phyloP scores from a whole-genome alignment of 805 yeast genomes.

The Teunomyces tritomae region DNA sequence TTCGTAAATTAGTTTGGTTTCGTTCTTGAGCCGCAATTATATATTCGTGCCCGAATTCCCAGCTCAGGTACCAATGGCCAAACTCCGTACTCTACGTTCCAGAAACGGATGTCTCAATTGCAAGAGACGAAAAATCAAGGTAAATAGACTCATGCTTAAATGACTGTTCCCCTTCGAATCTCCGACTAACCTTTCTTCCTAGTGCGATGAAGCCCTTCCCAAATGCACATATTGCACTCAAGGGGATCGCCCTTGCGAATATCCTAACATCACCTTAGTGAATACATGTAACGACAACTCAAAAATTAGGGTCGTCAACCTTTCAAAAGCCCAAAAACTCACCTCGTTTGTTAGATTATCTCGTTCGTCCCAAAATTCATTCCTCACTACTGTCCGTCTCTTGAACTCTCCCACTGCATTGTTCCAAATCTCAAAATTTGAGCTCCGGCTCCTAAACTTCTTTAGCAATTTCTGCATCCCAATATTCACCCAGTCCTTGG shows the following conservation, averaged over 20 bases:
- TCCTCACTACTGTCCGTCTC: neutral
- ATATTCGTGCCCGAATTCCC: neutral
- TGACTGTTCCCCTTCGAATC: neutral
- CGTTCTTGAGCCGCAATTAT: neutral
- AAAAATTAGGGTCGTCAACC: neutral
- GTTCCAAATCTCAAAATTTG: conserved; percentile 20
- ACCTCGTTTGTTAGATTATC: neutral
- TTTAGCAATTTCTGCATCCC: conserved; percentile 28
- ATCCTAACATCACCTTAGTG: neutral
- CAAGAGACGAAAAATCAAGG: conserved; percentile 29
- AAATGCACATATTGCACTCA: conserved; percentile 32
- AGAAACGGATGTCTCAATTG: conserved; percentile 33
- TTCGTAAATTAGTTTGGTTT: neutral
- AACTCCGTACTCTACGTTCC: conserved; percentile 9
- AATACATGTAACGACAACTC: neutral
- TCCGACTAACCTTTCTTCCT: conserved; percentile 5
- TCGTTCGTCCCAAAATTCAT: neutral
- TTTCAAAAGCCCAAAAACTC: conserved; percentile 14
- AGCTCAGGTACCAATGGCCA: neutral
- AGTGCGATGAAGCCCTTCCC: conserved; percentile 34
- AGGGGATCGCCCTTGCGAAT: conserved; percentile 21
- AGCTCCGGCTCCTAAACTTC: conserved; percentile 23
- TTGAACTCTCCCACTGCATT: conserved; percentile 16
- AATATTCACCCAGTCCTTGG: conserved; percentile 22
- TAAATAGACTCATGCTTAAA: conserved; percentile 12